A percentile compares a stretch with the other conserved stretches of the same genome.
Conservation (phyloP, 2,329 filamentous ascomycete species). For the Hypoxylon sp. region DNA sequence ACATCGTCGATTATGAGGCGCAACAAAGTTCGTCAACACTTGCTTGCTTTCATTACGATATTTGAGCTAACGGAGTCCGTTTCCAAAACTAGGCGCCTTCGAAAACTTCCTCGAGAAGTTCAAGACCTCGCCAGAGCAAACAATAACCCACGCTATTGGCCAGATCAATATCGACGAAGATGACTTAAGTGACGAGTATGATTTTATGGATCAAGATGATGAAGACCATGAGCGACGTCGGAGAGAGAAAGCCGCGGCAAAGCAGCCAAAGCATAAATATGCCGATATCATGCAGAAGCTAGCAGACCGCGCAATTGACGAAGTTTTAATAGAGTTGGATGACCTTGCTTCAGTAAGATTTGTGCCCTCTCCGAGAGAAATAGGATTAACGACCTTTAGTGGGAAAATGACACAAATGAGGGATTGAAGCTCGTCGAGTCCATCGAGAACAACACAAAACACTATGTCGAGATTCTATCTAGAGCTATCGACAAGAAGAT, state of each 20-base stretch:
- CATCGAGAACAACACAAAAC: constrained; percentile 91
- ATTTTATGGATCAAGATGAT: constrained; percentile 89
- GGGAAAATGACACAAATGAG: constrained; percentile 79
- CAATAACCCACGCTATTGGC: constrained; percentile 85
- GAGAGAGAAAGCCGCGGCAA: constrained; percentile 64
- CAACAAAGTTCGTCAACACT: constrained; percentile 76
- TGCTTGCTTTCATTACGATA: constrained; percentile 20
- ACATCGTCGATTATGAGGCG: constrained; percentile 87
- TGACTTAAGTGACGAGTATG: constrained; percentile 89
- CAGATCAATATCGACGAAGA: constrained; percentile 90
- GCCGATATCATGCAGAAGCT: constrained; percentile 88
- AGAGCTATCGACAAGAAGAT: constrained; percentile 89
- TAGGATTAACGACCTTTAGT: constrained; percentile 66
- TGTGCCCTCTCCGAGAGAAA: not conserved
- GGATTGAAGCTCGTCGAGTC: constrained; percentile 83
- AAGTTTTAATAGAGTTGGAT: constrained; percentile 90
- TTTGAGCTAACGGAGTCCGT: constrained; percentile 50
- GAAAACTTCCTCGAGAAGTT: constrained; percentile 90
- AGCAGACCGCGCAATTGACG: constrained; percentile 81
- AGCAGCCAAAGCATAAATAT: constrained; percentile 84
- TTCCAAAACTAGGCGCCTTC: constrained; percentile 75
- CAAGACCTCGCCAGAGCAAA: constrained; percentile 81
- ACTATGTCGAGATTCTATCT: constrained; percentile 94
- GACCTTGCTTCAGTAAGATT: constrained; percentile 80
- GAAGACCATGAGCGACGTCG: constrained; percentile 68